Base-by-base conservation (phyloP, 371 early-diverging fungal species). In the Mortierella sp. region DNA sequence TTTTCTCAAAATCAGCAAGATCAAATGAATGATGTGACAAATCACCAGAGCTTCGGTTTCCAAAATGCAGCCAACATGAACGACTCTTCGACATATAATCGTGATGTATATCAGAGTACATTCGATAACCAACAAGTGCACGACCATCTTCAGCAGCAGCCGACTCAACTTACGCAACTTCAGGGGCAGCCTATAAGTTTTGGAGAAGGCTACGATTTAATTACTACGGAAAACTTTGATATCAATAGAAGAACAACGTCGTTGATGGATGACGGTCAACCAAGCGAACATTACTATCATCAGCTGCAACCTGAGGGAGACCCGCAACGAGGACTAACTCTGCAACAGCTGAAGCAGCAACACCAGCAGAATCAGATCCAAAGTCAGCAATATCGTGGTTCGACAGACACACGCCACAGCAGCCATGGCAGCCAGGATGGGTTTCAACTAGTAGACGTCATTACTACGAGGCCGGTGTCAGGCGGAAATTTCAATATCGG, bases 171-270 rank as follows among this genome's bases (percentile, higher is more conserved):
- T n/a, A 40, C 40, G 14, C 71, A 71, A 35, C 71, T 62, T 28
- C 65, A 55, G 12, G 74, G 58, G 28, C 54, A 58, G 5, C 68
- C 66, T 1, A 32, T 54, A 37, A 78, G 70, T 40, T 78, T 78
- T 78, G 78, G 73, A 18, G 78, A 78, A 37, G 78, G 78, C 26
- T 78, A 78, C 22, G 78, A 78, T n/a, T 37, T 78, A 51, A 66
- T 78, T 28, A 64, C 69, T 10, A 26, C 69, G 5, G 54, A 26
- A 18, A 64, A 60, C 20, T n/a, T 26, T n/a, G 61, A n/a, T 12
- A 49, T 22, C 4, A n/a, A 55, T n/a, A 57, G 28, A 20, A 39
- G 24, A 14, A n/a, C 49, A 14, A 12, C 59, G 2, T 30, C 22
- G 18, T 10, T 30, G 47, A 5, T 51, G 22, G 64, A 59, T 20